Base-by-base conservation (phyloP, 345 rosid species). In the Acer negundo region DNA sequence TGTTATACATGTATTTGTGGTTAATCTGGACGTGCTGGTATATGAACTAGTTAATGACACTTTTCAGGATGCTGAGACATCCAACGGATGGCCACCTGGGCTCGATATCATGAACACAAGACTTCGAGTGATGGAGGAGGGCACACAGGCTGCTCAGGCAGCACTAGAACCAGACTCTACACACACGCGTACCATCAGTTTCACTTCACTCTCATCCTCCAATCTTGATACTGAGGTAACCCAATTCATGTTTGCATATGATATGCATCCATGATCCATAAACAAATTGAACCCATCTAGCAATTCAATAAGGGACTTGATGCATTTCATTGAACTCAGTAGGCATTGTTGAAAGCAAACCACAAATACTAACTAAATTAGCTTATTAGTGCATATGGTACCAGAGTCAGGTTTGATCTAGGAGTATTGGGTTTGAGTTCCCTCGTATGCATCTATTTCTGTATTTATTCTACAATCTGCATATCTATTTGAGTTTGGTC, bases 71-170 rank as follows among this genome's bases (percentile, higher is more conserved):
- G 80, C 44, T 31, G 85, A 74, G 78, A 71, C 53, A 28, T 79
- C 86, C 4, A 87, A 64, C 24, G 92, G 92, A 72, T 89, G 92
- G 92, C 92, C 92, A 1, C 88, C 87, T 0, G 92, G 90, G 63
- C 85, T 89, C 0, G 82, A 83, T 80, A 82, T 85, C 42, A 80
- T 87, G 86, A 80, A 53, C 75, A 75, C 78, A 38, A 87, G 89
- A 68, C 80, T 89, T 62, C 56, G 83, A 64, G 72, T 72, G 7
- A 70, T 64, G 20, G 83, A 79, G 20, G 84, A 80, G 67, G 79
- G 67, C 49, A 0, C 66, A 46, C 83, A 68, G 76, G 78, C 77
- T 69, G 82, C 84, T 28, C 82, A 0, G 1, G 46, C 80, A 6
- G 53, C 80, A 4, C 58, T 61, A 10, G 76, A 66, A 51, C 81